Conservation (phyloP, 1,139 yeast species). For the Ogataea hybrid region DNA sequence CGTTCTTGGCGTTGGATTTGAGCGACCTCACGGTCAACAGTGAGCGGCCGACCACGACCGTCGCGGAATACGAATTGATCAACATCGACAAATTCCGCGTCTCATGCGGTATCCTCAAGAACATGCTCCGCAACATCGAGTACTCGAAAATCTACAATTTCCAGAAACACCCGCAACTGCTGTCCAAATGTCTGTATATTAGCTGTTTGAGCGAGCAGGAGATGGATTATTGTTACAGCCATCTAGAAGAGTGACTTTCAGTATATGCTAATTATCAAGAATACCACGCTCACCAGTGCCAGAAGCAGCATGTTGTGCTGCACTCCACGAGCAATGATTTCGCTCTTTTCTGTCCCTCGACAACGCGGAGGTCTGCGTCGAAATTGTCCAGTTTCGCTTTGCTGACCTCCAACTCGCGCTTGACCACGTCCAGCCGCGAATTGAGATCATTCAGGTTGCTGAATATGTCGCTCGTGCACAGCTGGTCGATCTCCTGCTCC, state of each 20-base stretch:
- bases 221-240: conserved; percentile 46
- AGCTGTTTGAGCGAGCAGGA: conserved; percentile 76
- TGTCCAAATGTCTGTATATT: conserved; percentile 82
- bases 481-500: conserved; percentile 19
- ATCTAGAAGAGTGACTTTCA: conserved; percentile 13
- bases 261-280: conserved; percentile 2
- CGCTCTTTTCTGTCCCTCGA: conserved; percentile 21
- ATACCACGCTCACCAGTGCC: conserved; percentile 3
- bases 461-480: conserved; percentile 22
- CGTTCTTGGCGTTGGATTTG: conserved; percentile 82
- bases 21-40: conserved; percentile 82
- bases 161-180: conserved; percentile 52
- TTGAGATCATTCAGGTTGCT: conserved; percentile 27
- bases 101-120: conserved; percentile 75
- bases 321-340: conserved; percentile 16
- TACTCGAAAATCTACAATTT: conserved; percentile 69
- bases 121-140: conserved; percentile 77
- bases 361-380: conserved; percentile 19
- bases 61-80: conserved; percentile 44
- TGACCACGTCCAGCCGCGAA: conserved; percentile 24
- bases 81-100: conserved; percentile 79
- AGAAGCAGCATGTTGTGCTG: conserved; percentile 18
- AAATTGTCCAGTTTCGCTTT: conserved; percentile 23
- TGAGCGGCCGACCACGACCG: conserved; percentile 52
- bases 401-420: conserved; percentile 17